Evolutionary conservation across 163 green algal species (phyloP).

Genomic region (Chloromonas sp.): DNA sequence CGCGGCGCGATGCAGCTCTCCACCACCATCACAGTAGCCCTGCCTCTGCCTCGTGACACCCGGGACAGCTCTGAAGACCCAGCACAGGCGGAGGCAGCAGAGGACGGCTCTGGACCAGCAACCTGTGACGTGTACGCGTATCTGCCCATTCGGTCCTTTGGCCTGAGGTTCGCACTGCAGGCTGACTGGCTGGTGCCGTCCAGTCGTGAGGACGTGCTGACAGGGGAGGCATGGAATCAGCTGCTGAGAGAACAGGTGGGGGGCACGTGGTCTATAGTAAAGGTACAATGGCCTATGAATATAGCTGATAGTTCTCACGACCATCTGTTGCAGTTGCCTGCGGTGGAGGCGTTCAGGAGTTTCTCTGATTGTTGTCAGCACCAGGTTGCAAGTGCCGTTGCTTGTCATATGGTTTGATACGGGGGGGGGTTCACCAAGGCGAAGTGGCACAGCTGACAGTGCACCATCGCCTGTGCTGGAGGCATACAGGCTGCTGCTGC

Average conservation of each 20-base stretch:
- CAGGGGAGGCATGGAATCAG: constrained; percentile 26
- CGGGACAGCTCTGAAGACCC: neutral
- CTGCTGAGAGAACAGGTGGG: constrained; percentile 14
- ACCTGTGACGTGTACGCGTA: constrained; percentile 19
- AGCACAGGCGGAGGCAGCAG: neutral
- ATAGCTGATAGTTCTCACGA: too few relatives aligned
- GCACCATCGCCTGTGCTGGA: too few relatives aligned
- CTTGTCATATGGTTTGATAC: too few relatives aligned
- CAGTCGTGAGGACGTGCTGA: constrained; percentile 20
- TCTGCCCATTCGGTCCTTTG: constrained; percentile 18
- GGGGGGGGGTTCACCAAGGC: too few relatives aligned
- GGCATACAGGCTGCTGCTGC: too few relatives aligned
- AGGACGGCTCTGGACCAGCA: neutral
- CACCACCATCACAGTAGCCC: constrained; percentile 10
- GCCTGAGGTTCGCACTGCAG: constrained; percentile 26
- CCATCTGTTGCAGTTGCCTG: too few relatives aligned
- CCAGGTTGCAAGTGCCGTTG: too few relatives aligned
- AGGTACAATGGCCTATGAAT: too few relatives aligned
- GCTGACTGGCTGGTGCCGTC: constrained; percentile 26
- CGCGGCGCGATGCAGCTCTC: neutral
- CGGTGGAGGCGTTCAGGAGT: too few relatives aligned
- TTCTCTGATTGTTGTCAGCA: too few relatives aligned
- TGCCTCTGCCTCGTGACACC: constrained; percentile 5
- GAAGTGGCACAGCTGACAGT: too few relatives aligned
- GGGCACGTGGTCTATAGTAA: too few relatives aligned